Percentiles rank a stretch among this genome's conserved stretches.
These are phyloP conservation scores for Aspergillus sp. DNA, from an alignment of 2,329 filamentous ascomycete genomes.

Conservation along the genomic window DNA sequence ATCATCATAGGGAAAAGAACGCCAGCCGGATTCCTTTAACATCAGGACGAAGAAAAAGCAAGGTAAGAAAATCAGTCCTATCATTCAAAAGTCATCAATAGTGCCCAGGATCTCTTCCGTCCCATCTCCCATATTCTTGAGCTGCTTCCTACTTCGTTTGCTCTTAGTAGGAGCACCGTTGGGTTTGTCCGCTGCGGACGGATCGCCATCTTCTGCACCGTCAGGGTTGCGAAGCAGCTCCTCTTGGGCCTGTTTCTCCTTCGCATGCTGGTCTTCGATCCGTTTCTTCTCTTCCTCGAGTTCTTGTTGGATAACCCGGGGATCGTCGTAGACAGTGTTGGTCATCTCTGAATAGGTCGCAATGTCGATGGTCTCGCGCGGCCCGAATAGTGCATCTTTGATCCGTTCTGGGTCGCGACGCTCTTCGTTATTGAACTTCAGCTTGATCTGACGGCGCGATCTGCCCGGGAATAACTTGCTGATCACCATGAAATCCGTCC, in stretches of 20 bases:
- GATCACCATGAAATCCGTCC: constrained; percentile 65
- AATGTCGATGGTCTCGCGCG: constrained; percentile 44
- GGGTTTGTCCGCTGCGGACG: constrained; percentile 31
- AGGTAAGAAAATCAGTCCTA: constrained; percentile 4
- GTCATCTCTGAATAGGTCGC: constrained; percentile 47
- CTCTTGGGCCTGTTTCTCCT: constrained; percentile 45
- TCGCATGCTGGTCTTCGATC: constrained; percentile 47
- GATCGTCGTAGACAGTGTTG: constrained; percentile 44
- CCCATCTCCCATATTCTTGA: constrained; percentile 30
- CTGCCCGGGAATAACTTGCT: constrained; percentile 60
- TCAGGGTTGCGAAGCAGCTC: constrained; percentile 43
- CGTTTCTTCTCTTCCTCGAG: constrained; percentile 46
- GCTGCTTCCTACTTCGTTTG: constrained; percentile 32
- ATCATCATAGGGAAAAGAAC: not conserved
- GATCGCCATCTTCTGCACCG: constrained; percentile 27
- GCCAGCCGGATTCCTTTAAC: too few relatives aligned
- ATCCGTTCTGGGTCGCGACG: constrained; percentile 54
- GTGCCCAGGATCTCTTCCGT: constrained; percentile 42
- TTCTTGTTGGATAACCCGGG: constrained; percentile 38
- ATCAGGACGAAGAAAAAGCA: not conserved
- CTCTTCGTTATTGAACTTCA: constrained; percentile 64
- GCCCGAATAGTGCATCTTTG: constrained; percentile 50
- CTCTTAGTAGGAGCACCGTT: constrained; percentile 24
- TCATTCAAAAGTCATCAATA: constrained; percentile 34
- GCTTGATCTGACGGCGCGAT: constrained; percentile 61